Evolutionary conservation across 1,284 basidiomycete genomes (phyloP).

Genomic region (Neonothopanus nambi): DNA sequence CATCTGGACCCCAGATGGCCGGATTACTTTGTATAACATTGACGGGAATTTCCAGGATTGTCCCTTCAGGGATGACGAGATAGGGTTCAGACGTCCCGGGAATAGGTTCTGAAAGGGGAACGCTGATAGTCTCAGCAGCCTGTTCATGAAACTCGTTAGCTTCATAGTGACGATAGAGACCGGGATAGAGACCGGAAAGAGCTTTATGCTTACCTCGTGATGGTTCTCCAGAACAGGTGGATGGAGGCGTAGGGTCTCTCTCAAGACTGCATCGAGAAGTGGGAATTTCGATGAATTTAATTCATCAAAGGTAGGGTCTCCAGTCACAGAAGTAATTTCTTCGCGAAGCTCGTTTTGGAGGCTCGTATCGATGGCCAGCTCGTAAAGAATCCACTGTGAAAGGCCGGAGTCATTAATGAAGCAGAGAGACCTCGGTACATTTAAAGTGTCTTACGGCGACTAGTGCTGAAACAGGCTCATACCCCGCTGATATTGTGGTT

Average conservation of each 20-base stretch:
- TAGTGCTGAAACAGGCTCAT: slow-evolving; percentile 57
- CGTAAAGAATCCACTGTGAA: slow-evolving; percentile 56
- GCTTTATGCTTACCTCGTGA: slow-evolving; percentile 42
- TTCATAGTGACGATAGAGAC: not conserved
- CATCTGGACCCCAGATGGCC: slow-evolving; percentile 57
- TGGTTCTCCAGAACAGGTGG: slow-evolving; percentile 62
- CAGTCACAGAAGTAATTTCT: slow-evolving; percentile 40
- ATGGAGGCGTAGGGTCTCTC: slow-evolving; percentile 59
- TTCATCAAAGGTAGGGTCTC: slow-evolving; percentile 50
- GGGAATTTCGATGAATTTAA: slow-evolving; percentile 45
- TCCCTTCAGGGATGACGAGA: slow-evolving; percentile 55
- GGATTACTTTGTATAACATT: slow-evolving; percentile 57
- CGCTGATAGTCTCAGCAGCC: slow-evolving; percentile 46
- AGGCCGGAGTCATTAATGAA: not conserved
- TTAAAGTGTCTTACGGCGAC: slow-evolving; percentile 41
- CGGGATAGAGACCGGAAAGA: not conserved
- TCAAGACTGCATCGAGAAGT: slow-evolving; percentile 53
- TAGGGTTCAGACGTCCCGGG: slow-evolving; percentile 39
- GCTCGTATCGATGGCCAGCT: slow-evolving; percentile 46
- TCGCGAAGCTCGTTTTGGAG: slow-evolving; percentile 50
- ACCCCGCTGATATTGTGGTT: slow-evolving; percentile 63
- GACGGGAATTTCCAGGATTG: slow-evolving; percentile 52
- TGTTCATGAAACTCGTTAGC: slow-evolving; percentile 19
- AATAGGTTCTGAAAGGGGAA: slow-evolving; percentile 53
- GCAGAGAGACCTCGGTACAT: slow-evolving; percentile 1